phyloP scores from a whole-genome alignment of 1,284 basidiomycete genomes.

The Ganoderma leucocontextum region DNA sequence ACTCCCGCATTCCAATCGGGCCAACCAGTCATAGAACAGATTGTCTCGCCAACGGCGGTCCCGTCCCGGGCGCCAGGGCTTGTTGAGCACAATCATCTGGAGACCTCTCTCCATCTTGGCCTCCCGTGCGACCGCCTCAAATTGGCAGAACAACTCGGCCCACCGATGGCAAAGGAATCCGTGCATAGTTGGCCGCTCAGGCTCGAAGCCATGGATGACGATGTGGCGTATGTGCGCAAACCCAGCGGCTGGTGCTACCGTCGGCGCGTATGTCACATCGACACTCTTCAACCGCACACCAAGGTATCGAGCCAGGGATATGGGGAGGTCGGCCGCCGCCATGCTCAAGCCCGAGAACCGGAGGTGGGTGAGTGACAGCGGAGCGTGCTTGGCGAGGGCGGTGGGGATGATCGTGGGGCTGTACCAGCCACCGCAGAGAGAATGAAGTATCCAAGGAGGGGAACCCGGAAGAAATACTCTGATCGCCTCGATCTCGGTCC shows the following conservation, averaged over 20 bases:
- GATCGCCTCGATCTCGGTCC: too few relatives aligned
- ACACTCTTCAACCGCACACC: too few relatives aligned
- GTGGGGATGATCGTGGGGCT: neutral
- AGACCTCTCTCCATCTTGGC: neutral
- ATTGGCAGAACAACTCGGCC: neutral
- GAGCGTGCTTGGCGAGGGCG: neutral
- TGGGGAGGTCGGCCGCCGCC: neutral
- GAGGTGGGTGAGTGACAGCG: conserved; percentile 7
- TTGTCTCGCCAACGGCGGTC: neutral
- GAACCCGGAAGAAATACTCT: too few relatives aligned
- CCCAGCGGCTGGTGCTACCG: too few relatives aligned
- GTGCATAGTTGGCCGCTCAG: too few relatives aligned
- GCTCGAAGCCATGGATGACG: conserved; percentile 5
- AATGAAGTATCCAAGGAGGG: neutral
- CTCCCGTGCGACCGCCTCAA: neutral
- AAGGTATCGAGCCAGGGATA: too few relatives aligned
- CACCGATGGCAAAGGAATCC: too few relatives aligned
- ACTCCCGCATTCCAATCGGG: conserved; percentile 15
- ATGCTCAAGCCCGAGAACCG: conserved; percentile 7
- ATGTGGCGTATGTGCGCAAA: conserved; percentile 1
- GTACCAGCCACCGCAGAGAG: conserved; percentile 12
- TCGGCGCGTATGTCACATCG: neutral
- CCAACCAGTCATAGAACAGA: too few relatives aligned
- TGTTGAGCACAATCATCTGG: neutral
- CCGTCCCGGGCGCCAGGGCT: neutral